Percentiles rank a stretch among this genome's conserved stretches.
phyloP scores from a whole-genome alignment of 2,329 filamentous ascomycete genomes.

The Ophiostoma novo-ulmi region DNA sequence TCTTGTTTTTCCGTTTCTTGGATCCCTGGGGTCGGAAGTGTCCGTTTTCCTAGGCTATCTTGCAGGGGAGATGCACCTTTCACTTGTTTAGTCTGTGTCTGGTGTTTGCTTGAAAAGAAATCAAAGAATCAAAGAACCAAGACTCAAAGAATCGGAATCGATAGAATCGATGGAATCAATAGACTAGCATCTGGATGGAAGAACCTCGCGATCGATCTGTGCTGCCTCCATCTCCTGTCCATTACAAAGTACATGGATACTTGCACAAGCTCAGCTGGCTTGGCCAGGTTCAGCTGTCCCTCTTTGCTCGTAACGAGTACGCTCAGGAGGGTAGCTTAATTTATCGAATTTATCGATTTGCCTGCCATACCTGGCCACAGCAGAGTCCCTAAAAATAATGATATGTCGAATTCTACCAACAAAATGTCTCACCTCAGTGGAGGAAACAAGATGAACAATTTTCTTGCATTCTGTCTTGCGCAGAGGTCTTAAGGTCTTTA shows the following conservation, averaged over 20 bases:
- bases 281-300: neutral
- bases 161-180: neutral
- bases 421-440: slow-evolving; percentile 10
- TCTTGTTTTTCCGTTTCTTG: neutral
- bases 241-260: neutral
- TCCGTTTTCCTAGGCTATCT: neutral
- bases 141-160: no score
- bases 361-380: neutral
- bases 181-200: neutral
- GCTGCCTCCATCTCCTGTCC: neutral
- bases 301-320: neutral
- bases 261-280: neutral
- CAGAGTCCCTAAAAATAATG: neutral
- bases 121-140: no score
- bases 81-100: no score
- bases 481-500: neutral
- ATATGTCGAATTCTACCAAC: neutral
- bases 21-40: neutral
- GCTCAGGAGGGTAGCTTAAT: neutral
- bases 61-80: neutral
- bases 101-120: no score
- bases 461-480: slow-evolving; percentile 2
- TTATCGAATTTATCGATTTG: neutral
- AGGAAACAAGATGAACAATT: slow-evolving; percentile 14
- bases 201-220: neutral